A percentile compares a stretch with the other conserved stretches of the same genome.
These are phyloP conservation scores for Solanum virginianum DNA, from an alignment of 257 asterid genomes.

Conservation along the genomic window DNA sequence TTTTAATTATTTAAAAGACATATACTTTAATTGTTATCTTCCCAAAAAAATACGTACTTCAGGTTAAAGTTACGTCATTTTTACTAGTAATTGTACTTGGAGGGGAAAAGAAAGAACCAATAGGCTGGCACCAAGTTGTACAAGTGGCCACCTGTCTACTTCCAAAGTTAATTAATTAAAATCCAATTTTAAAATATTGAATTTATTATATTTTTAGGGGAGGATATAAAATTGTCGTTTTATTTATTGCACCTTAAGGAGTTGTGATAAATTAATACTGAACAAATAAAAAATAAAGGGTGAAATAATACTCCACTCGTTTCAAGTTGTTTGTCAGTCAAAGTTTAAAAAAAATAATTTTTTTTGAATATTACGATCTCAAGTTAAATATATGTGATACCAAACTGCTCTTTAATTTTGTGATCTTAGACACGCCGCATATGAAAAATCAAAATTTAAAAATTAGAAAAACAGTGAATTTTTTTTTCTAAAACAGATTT, in stretches of 20 bases:
- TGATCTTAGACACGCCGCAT: accelerated
- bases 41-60: not conserved
- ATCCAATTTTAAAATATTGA: not conserved
- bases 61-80: not conserved
- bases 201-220: no score
- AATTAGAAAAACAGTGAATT: no score
- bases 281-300: not conserved
- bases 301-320: accelerated
- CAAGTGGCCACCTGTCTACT: conserved; percentile 21
- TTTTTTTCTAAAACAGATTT: no score
- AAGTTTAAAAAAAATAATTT: not conserved
- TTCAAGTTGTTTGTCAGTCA: not conserved
- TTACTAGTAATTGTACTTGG: not conserved
- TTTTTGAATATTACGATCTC: not conserved
- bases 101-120: not conserved
- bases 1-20: not conserved
- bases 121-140: conserved; percentile 12
- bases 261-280: not conserved
- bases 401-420: not conserved
- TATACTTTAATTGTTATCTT: not conserved
- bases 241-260: no score
- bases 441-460: not conserved
- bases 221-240: no score
- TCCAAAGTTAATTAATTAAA: not conserved
- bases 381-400: not conserved